phyloP scores from a whole-genome alignment of 805 yeast genomes.

The Candida andamanensis region DNA sequence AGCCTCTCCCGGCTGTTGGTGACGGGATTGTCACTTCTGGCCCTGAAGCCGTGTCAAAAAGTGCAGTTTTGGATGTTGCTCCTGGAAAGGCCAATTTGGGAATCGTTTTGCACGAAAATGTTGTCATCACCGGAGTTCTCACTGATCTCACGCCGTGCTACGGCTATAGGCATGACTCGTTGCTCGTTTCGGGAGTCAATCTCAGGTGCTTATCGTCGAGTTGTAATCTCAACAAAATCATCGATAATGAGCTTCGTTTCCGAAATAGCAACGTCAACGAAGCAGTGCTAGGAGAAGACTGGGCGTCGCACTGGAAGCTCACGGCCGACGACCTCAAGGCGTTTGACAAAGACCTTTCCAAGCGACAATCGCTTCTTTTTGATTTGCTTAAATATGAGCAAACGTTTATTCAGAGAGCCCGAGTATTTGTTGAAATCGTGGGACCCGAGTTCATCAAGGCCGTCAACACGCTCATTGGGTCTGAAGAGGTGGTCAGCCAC shows the following conservation, averaged over 20 bases:
- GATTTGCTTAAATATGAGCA: slow-evolving; percentile 72
- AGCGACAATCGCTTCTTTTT: slow-evolving; percentile 68
- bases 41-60: too few relatives aligned
- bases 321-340: slow-evolving; percentile 48
- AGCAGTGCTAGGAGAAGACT: slow-evolving; percentile 41
- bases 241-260: slow-evolving; percentile 22
- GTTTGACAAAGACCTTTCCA: slow-evolving; percentile 49
- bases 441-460: slow-evolving; percentile 37
- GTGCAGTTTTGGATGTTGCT: too few relatives aligned
- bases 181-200: slow-evolving; percentile 6
- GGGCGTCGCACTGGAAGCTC: slow-evolving; percentile 66
- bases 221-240: slow-evolving; percentile 29
- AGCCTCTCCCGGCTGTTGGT: slow-evolving; percentile 9
- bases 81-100: slow-evolving; percentile 12
- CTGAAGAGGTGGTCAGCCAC: slow-evolving; percentile 7
- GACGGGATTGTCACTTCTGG: too few relatives aligned
- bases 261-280: slow-evolving; percentile 21
- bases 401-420: slow-evolving; percentile 61
- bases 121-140: slow-evolving; percentile 35
- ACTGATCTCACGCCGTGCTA: slow-evolving; percentile 45
- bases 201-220: slow-evolving; percentile 32
- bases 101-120: slow-evolving; percentile 15
- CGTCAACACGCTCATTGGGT: slow-evolving; percentile 17
- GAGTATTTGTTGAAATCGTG: slow-evolving; percentile 50
- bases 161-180: slow-evolving; percentile 24